Evolutionary conservation across 2,329 filamentous ascomycete species (phyloP).

Genomic region (Emydomyces testavorans): DNA sequence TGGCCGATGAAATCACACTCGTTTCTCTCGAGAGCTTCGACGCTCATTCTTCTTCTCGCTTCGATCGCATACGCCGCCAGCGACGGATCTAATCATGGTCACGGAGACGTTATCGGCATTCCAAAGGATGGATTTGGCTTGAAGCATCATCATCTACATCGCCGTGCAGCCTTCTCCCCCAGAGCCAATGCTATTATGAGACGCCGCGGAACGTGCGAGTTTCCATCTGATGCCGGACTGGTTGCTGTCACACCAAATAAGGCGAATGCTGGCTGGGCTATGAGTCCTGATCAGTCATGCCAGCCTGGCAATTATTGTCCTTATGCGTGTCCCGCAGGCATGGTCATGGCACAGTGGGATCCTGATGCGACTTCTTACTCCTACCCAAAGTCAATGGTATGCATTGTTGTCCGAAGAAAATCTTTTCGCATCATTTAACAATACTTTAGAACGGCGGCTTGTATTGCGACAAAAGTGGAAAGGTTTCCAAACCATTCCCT

Average conservation of each 20-base stretch:
- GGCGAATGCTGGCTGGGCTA: constrained; percentile 64
- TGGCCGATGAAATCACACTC: constrained; percentile 27
- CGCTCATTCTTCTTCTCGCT: constrained; percentile 30
- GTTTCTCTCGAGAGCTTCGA: constrained; percentile 24
- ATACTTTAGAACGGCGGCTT: constrained; percentile 57
- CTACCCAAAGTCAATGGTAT: constrained; percentile 61
- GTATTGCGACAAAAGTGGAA: constrained; percentile 56
- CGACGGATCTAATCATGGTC: neutral
- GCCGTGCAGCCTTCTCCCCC: neutral
- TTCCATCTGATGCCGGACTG: constrained; percentile 56
- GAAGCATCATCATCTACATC: constrained; percentile 12
- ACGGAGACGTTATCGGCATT: neutral
- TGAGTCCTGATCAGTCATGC: constrained; percentile 64
- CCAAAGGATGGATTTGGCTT: constrained; percentile 1
- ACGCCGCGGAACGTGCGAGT: constrained; percentile 48
- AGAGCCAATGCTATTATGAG: constrained; percentile 36
- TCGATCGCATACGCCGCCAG: constrained; percentile 21
- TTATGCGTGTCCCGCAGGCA: constrained; percentile 61
- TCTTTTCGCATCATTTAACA: too few species aligned
- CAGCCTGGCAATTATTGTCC: constrained; percentile 59
- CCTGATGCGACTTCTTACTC: constrained; percentile 53
- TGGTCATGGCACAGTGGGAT: constrained; percentile 72
- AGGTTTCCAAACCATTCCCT: constrained; percentile 58
- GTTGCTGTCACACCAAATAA: constrained; percentile 53
- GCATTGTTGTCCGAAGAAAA: constrained; percentile 23